Conservation (phyloP, 2,329 filamentous ascomycete species). For the Pseudocercospora fuligena region DNA sequence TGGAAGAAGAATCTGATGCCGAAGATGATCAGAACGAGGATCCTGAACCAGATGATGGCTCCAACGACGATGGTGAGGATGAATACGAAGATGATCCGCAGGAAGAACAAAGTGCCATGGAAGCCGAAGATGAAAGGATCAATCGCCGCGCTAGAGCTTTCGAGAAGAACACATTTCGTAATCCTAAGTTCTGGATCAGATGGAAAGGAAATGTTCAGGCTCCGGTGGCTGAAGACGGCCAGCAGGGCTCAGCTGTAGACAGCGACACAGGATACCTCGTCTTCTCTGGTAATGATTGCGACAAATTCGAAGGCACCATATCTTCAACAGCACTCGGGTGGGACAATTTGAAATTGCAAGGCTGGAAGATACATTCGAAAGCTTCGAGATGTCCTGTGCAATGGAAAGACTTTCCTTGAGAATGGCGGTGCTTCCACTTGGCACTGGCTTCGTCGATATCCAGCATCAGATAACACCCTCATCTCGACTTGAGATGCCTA, state of each 20-base stretch:
- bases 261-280: constrained; percentile 26
- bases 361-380: constrained; percentile 24
- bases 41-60: not conserved
- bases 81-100: constrained; percentile 3
- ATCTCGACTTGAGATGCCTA: not conserved
- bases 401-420: not conserved
- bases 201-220: constrained; percentile 17
- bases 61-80: constrained; percentile 5
- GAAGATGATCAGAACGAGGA: not conserved
- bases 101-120: constrained; percentile 3
- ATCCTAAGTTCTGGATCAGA: constrained; percentile 29
- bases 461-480: not conserved
- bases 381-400: constrained; percentile 3
- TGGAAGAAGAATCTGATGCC: constrained; percentile 5
- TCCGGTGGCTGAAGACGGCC: not conserved
- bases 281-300: constrained; percentile 27
- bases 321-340: constrained; percentile 22
- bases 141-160: constrained; percentile 20
- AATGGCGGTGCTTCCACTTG: not conserved
- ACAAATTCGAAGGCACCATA: constrained; percentile 26
- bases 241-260: not conserved
- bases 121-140: constrained; percentile 19
- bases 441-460: not conserved
- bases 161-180: constrained; percentile 28
- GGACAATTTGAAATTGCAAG: constrained; percentile 25